A percentile compares a stretch with the other conserved stretches of the same genome.
Conservation (phyloP, 192 early-diverging fungal species). For the Bifiguratus adelaidae region DNA sequence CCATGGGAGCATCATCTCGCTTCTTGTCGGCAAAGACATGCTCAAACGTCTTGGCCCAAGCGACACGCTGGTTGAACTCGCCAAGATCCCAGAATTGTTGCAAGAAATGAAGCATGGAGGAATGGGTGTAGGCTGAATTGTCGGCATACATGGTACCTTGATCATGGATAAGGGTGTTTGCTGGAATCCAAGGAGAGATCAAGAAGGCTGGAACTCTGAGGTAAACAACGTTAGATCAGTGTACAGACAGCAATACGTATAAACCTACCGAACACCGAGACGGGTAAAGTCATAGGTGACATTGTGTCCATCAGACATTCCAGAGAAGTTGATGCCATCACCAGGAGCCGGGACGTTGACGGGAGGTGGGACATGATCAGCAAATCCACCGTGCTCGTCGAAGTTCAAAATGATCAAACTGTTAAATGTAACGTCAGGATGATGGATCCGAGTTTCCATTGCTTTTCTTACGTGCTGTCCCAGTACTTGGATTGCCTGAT, state of each 20-base stretch:
- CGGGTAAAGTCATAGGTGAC: conserved; percentile 30
- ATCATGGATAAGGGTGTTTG: conserved; percentile 6
- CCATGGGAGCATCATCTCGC: neutral
- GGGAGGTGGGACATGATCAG: conserved; percentile 35
- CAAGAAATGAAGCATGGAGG: neutral
- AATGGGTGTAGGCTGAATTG: neutral
- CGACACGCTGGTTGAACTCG: neutral
- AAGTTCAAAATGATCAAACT: conserved; percentile 32
- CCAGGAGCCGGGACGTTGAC: conserved; percentile 28
- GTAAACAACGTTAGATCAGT: too few relatives aligned
- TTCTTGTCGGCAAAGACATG: conserved; percentile 1
- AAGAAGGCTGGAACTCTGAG: conserved; percentile 41
- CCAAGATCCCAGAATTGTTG: neutral
- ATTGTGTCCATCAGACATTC: conserved; percentile 4
- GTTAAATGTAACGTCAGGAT: too few relatives aligned
- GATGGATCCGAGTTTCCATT: too few relatives aligned
- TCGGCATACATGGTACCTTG: conserved; percentile 2
- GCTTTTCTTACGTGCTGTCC: conserved; percentile 1
- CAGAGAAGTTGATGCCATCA: conserved; percentile 16
- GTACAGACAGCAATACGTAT: too few relatives aligned
- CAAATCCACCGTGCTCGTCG: conserved; percentile 37
- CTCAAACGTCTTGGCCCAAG: neutral
- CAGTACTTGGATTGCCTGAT: conserved; percentile 1
- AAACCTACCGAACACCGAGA: conserved; percentile 32
- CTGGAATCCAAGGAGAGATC: conserved; percentile 26